Conservation (phyloP, 192 early-diverging fungal genomes). For the Thamnidium elegans region DNA sequence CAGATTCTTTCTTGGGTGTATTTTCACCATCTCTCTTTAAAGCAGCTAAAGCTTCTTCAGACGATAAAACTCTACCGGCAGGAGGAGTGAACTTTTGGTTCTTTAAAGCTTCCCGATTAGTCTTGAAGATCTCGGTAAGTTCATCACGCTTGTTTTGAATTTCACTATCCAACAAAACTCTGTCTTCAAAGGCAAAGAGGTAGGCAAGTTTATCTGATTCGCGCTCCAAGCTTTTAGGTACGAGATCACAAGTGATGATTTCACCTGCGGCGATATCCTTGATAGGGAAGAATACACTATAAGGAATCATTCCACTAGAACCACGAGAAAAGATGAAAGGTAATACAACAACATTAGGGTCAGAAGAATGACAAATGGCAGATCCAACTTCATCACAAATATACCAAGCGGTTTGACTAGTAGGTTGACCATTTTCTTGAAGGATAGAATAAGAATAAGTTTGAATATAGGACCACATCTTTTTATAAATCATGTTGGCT, state of each 20-base stretch:
- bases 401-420: slow-evolving; percentile 50
- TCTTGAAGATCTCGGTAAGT: slow-evolving; percentile 7
- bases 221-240: slow-evolving; percentile 55
- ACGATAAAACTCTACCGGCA: not conserved
- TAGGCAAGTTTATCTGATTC: slow-evolving; percentile 50
- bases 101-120: not conserved
- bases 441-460: slow-evolving; percentile 53
- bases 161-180: slow-evolving; percentile 29
- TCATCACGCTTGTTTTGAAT: not conserved
- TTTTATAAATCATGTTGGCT: slow-evolving; percentile 32
- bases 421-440: slow-evolving; percentile 42
- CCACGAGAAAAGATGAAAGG: slow-evolving; percentile 61
- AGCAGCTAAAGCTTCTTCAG: slow-evolving; percentile 6
- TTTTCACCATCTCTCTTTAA: slow-evolving; percentile 4
- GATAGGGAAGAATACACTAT: slow-evolving; percentile 64
- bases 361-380: slow-evolving; percentile 55
- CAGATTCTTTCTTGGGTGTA: not conserved
- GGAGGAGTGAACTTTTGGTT: not conserved
- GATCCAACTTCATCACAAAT: slow-evolving; percentile 52
- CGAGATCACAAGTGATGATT: slow-evolving; percentile 53
- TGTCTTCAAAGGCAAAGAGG: slow-evolving; percentile 42
- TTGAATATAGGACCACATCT: slow-evolving; percentile 52
- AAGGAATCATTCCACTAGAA: slow-evolving; percentile 52
- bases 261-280: slow-evolving; percentile 50
- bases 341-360: slow-evolving; percentile 57